Base-by-base conservation (phyloP, 768 basidiomycete genomes). In the Gautieria morchelliformis region DNA sequence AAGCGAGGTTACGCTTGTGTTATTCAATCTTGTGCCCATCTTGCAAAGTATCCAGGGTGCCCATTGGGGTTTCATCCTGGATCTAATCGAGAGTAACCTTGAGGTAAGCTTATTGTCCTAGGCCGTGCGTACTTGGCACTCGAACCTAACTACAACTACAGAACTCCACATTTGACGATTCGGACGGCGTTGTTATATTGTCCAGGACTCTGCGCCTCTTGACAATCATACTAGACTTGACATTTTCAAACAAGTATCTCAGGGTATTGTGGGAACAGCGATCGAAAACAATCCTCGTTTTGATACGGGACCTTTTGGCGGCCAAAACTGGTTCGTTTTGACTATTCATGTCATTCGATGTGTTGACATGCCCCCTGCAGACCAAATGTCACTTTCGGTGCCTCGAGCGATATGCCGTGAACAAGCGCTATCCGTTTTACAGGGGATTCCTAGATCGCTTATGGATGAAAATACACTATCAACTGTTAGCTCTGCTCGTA, bases 21-120 rank as follows among this genome's bases (percentile, higher is more conserved):
- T 91, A 66, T 70, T 77, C 45, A 76, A 86, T 56, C 74, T 97
- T 1, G 89, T 84, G 1, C 93, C 94, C 2, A 86, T 97, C 54
- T 70, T 98, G 59, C 93, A 97, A 69, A 88, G 83, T 65, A 76
- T 95, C 1, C 74, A 82, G 14, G 96, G 95, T 0, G 73, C 78
- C 0, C 96, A 98, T 69, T 99, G 96, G 96, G 88, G 91, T 50
- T 79, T 93, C 35, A 82, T 93, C 5, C 94, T 90, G 67, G 93
- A 97, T 66, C 69, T 97, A 15, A 66, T 95, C 12, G 93, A 95
- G 68, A 87, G 77, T 58, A 90, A 89, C 63, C 74, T 98, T 3
- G 94, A 97, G 79, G 92, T 92, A 56, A 45, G 78, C 64, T 15
- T 24, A 15, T 6, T 30, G 42, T 24, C 14, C 19, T 3, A 14